A percentile compares a stretch with the other conserved stretches of the same genome.
These are phyloP conservation scores for Piloderma croceum DNA, from an alignment of 768 basidiomycete genomes.

Conservation along the genomic window DNA sequence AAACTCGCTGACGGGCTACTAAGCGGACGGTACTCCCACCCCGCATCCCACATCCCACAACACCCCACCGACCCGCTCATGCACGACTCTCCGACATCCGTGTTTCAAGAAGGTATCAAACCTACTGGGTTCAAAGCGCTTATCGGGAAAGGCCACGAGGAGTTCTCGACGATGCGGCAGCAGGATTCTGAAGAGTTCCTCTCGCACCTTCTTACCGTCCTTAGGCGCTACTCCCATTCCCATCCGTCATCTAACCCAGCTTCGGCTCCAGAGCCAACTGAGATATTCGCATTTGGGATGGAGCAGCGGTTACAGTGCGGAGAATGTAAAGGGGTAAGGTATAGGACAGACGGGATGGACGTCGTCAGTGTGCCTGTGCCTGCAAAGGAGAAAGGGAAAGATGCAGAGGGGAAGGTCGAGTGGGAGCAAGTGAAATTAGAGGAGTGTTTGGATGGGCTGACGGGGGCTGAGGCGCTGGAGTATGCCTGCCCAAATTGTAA, in stretches of 20 bases:
- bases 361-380: slow-evolving; percentile 78
- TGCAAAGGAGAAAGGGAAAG: slow-evolving; percentile 48
- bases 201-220: slow-evolving; percentile 64
- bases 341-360: slow-evolving; percentile 66
- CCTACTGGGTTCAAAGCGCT: slow-evolving; percentile 84
- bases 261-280: slow-evolving; percentile 54
- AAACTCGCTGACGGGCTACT: slow-evolving; percentile 91
- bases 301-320: slow-evolving; percentile 86
- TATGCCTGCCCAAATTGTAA: slow-evolving; percentile 77
- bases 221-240: slow-evolving; percentile 63
- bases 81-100: slow-evolving; percentile 34
- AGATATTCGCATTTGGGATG: slow-evolving; percentile 71
- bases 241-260: slow-evolving; percentile 35
- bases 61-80: slow-evolving; percentile 8
- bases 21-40: slow-evolving; percentile 83
- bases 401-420: slow-evolving; percentile 53
- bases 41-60: slow-evolving; percentile 15
- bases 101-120: slow-evolving; percentile 80
- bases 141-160: slow-evolving; percentile 87
- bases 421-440: slow-evolving; percentile 61
- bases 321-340: slow-evolving; percentile 75
- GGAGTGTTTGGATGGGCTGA: slow-evolving; percentile 54
- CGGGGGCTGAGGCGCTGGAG: slow-evolving; percentile 62
- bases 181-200: slow-evolving; percentile 98
- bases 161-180: slow-evolving; percentile 95